Evolutionary conservation across 148 eudicot genomes (phyloP), one percentile per base, ranked within the genome.

Genomic region (Rheum nobile): DNA sequence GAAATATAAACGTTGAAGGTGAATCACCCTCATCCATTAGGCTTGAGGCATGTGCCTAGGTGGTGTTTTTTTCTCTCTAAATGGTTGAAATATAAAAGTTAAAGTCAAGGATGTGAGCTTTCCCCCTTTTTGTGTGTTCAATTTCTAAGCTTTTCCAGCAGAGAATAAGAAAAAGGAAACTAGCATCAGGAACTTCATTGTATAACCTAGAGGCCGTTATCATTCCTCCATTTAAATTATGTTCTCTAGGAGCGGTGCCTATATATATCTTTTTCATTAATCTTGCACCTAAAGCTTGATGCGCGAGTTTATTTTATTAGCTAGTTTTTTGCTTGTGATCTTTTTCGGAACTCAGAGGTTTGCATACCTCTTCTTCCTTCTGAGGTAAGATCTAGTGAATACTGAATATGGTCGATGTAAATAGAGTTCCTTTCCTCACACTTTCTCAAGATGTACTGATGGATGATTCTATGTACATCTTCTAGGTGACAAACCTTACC

Each of bases 31-130:
- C 61, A 54, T 46, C 2, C 4, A 52, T 52, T 22, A 52, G 83
- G 67, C 38, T 46, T 46, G 14, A 46, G 50, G 50, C n/a, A 35
- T 35, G 37, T 35, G 37, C 37, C 37, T 1, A 1, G 2, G 37
- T 67, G 32, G 67, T 79, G 67, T n/a, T 69, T 69, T 59, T n/a
- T 35, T 35, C 37, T 21, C 19, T 26, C 48, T 26, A 71, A 24
- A 42, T 12, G 3, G 29, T 24, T 54, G 28, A 21, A 21, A 0
- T 24, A 54, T 52, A 54, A 21, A 21, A 54, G n/a, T 22, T 24
- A 22, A 2, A 8, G 8, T 22, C 6, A 28, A 61, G 35, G 37
- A 28, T 61, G 67, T 61, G 35, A 61, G 17, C 1, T 13, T 4
- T 54, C 12, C 8, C 48, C 4, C n/a, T 54, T 4, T 52, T 4